phyloP scores from a whole-genome alignment of 2,329 filamentous ascomycete genomes.

The Claviceps purpurea region DNA sequence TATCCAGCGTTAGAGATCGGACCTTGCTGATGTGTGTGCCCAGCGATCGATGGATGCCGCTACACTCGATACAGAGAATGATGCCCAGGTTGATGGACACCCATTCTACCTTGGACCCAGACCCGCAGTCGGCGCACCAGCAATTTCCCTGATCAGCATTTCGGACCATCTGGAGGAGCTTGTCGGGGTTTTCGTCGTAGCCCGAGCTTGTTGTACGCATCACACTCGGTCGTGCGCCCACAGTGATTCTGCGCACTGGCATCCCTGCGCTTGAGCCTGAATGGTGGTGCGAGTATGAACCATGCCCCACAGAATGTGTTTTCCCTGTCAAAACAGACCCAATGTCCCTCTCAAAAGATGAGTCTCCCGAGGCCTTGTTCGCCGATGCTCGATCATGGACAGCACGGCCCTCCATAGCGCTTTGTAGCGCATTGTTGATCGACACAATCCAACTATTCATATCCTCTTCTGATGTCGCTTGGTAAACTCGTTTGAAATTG shows the following conservation, averaged over 20 bases:
- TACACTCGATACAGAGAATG: slow-evolving; percentile 94
- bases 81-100: slow-evolving; percentile 97
- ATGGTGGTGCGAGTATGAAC: slow-evolving; percentile 36
- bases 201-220: slow-evolving; percentile 54
- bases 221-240: slow-evolving; percentile 71
- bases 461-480: slow-evolving; percentile 94
- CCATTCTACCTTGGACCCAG: slow-evolving; percentile 90
- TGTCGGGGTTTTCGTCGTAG: slow-evolving; percentile 73
- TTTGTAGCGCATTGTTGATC: slow-evolving; percentile 95
- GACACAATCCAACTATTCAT: slow-evolving; percentile 94
- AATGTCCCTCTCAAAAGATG: slow-evolving; percentile 67
- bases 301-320: slow-evolving; percentile 54
- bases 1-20: slow-evolving; percentile 86
- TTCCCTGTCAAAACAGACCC: slow-evolving; percentile 89
- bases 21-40: slow-evolving; percentile 98
- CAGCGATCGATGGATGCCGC: slow-evolving; percentile 88
- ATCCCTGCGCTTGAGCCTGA: slow-evolving; percentile 34
- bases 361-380: slow-evolving; percentile 27
- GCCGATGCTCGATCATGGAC: slow-evolving; percentile 37
- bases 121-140: slow-evolving; percentile 89
- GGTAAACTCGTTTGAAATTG: slow-evolving; percentile 89
- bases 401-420: slow-evolving; percentile 75
- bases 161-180: slow-evolving; percentile 72
- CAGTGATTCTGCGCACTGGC: slow-evolving; percentile 76
- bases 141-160: slow-evolving; percentile 86